phyloP scores from a whole-genome alignment of 192 early-diverging fungal genomes.

The Entomortierella parvispora region DNA sequence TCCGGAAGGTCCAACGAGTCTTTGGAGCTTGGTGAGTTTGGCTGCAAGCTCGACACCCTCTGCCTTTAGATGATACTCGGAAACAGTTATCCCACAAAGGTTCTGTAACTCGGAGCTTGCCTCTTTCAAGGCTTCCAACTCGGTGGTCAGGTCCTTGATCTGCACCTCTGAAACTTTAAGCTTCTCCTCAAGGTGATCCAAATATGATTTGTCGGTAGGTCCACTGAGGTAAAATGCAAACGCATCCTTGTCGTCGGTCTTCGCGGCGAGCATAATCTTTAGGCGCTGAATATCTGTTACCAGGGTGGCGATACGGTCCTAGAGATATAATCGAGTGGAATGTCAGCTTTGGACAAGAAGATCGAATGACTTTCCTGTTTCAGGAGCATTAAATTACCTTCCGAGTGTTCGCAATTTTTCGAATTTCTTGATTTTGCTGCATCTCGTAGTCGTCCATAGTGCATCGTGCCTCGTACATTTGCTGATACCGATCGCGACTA shows the following conservation, averaged over 20 bases:
- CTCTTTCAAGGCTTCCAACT: constrained; percentile 38
- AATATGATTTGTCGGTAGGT: constrained; percentile 56
- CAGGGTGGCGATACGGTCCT: constrained; percentile 70
- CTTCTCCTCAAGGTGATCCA: constrained; percentile 66
- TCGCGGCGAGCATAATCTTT: constrained; percentile 62
- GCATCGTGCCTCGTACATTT: constrained; percentile 49
- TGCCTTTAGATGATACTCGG: constrained; percentile 56
- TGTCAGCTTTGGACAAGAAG: background rate
- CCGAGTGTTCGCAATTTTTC: constrained; percentile 56
- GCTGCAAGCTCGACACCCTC: constrained; percentile 57
- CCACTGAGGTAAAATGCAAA: constrained; percentile 64
- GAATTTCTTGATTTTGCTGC: constrained; percentile 57
- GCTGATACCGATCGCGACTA: constrained; percentile 47
- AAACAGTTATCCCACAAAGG: constrained; percentile 18
- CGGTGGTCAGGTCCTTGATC: constrained; percentile 19
- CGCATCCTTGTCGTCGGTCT: constrained; percentile 63
- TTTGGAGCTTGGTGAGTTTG: constrained; percentile 40
- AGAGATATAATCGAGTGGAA: no score
- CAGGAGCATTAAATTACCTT: constrained; percentile 30
- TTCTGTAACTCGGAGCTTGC: constrained; percentile 22
- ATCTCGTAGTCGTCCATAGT: constrained; percentile 52
- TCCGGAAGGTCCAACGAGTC: constrained; percentile 23
- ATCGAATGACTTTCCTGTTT: background rate
- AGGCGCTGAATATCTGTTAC: constrained; percentile 72
- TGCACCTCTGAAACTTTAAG: constrained; percentile 64